Evolutionary conservation across 2,329 filamentous ascomycete species (phyloP).

Genomic region (Lasiodiplodia hormozganensis): DNA sequence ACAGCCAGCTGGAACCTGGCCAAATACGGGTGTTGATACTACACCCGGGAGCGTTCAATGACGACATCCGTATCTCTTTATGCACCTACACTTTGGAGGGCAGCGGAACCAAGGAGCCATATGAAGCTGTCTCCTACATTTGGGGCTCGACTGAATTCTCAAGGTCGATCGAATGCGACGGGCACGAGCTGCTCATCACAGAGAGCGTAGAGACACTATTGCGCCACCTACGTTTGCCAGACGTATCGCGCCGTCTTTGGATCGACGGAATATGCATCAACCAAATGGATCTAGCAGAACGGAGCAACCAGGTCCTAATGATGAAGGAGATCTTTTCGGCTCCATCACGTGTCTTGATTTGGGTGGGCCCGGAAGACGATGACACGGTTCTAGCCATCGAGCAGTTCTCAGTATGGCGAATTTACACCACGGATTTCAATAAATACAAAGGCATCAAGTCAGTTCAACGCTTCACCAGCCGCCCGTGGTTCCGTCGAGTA

Average conservation of each 20-base stretch:
- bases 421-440: no score
- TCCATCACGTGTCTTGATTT: background rate
- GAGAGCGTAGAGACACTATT: background rate
- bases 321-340: background rate
- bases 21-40: background rate
- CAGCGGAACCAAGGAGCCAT: background rate
- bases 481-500: background rate
- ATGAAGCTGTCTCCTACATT: background rate
- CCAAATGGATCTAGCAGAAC: background rate
- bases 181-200: background rate
- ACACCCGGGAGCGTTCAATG: background rate
- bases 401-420: background rate
- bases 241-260: background rate
- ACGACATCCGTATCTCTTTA: background rate
- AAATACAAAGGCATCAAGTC: no score
- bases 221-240: background rate
- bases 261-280: background rate
- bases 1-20: no score
- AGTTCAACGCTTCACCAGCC: background rate
- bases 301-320: background rate
- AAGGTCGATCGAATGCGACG: background rate
- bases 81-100: background rate
- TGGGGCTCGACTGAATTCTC: background rate
- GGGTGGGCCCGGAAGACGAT: background rate
- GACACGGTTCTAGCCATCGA: background rate